These are phyloP conservation scores for Ceratobasidium papillatum DNA, from an alignment of 1,284 basidiomycete genomes.

Conservation along the genomic window DNA sequence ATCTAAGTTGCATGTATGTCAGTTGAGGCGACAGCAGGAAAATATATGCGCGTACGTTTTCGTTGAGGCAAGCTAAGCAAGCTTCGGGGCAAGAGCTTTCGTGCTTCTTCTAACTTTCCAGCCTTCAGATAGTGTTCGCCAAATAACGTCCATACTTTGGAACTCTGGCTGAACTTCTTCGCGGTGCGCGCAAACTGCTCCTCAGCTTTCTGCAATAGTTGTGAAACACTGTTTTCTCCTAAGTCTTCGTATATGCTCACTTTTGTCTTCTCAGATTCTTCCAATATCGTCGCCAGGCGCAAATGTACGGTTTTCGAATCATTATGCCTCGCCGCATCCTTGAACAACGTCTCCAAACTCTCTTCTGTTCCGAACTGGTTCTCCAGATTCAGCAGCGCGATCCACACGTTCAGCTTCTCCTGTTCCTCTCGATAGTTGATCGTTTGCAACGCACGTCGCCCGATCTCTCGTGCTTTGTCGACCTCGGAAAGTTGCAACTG, in stretches of 20 bases:
- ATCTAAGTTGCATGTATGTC: slow-evolving; percentile 62
- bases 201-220: slow-evolving; percentile 73
- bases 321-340: slow-evolving; percentile 89
- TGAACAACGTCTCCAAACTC: slow-evolving; percentile 80
- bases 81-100: slow-evolving; percentile 87
- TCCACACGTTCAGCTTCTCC: slow-evolving; percentile 98
- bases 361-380: slow-evolving; percentile 91
- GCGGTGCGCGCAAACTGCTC: slow-evolving; percentile 83
- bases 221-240: background rate
- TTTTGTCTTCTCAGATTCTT: slow-evolving; percentile 82
- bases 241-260: slow-evolving; percentile 56
- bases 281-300: slow-evolving; percentile 84
- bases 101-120: slow-evolving; percentile 78
- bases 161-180: slow-evolving; percentile 93
- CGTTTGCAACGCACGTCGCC: slow-evolving; percentile 81
- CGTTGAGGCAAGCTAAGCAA: slow-evolving; percentile 93
- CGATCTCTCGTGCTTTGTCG: slow-evolving; percentile 91
- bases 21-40: background rate
- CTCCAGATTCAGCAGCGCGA: slow-evolving; percentile 94
- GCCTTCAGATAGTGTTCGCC: slow-evolving; percentile 81
- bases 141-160: slow-evolving; percentile 92
- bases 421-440: slow-evolving; percentile 97
- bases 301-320: slow-evolving; percentile 92
- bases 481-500: slow-evolving; percentile 95
- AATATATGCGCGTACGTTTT: slow-evolving; percentile 75